A percentile compares a stretch with the other conserved stretches of the same genome.
phyloP scores from a whole-genome alignment of 768 basidiomycete genomes.

The Serendipita sp. region DNA sequence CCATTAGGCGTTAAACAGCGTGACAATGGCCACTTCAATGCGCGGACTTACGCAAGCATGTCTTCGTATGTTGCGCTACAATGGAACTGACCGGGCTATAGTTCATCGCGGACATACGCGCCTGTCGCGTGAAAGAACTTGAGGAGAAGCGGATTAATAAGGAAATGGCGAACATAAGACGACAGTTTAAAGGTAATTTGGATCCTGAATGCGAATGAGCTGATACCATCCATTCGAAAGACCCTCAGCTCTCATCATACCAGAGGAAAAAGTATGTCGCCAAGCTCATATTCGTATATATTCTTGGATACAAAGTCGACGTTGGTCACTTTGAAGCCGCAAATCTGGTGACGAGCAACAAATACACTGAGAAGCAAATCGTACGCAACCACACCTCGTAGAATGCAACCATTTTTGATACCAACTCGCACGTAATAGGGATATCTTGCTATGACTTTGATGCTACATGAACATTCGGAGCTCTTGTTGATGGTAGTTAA shows the following conservation, averaged over 20 bases:
- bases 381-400: slow-evolving; percentile 26
- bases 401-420: slow-evolving; percentile 6
- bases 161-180: slow-evolving; percentile 99
- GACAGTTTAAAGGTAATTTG: slow-evolving; percentile 83
- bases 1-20: not conserved
- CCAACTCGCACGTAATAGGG: slow-evolving; percentile 37
- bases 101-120: slow-evolving; percentile 99
- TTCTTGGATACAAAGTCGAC: slow-evolving; percentile 97
- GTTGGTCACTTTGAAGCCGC: slow-evolving; percentile 99
- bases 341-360: slow-evolving; percentile 85
- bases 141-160: slow-evolving; percentile 99
- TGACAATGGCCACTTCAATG: slow-evolving; percentile 74
- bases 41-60: slow-evolving; percentile 81
- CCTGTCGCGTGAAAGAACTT: slow-evolving; percentile 86
- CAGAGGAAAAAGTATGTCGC: slow-evolving; percentile 98
- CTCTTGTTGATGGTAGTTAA: slow-evolving; percentile 93
- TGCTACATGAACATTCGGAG: slow-evolving; percentile 99
- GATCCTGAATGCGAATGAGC: not conserved
- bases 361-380: slow-evolving; percentile 98
- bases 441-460: slow-evolving; percentile 87
- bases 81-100: slow-evolving; percentile 19
- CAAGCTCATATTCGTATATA: slow-evolving; percentile 98
- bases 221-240: not conserved
- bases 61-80: not conserved
- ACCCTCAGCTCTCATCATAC: slow-evolving; percentile 25